A percentile compares a stretch with the other conserved stretches of the same genome.
phyloP scores from a whole-genome alignment of 2,329 filamentous ascomycete genomes.

The Venturia oleaginea region DNA sequence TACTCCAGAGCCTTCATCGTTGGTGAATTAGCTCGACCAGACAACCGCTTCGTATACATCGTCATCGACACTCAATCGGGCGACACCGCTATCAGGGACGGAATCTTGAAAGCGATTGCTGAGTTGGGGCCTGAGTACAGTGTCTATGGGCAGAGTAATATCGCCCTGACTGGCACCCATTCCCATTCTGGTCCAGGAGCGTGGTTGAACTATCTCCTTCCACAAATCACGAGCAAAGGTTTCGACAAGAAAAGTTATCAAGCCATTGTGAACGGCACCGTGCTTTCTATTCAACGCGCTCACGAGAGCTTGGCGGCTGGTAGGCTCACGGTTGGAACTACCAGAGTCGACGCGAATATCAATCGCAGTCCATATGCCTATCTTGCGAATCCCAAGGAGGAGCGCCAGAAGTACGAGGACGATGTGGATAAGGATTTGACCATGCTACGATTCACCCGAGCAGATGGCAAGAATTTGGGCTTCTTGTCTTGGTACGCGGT shows the following conservation, averaged over 20 bases:
- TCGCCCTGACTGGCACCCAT: conserved; percentile 87
- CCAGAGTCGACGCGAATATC: conserved; percentile 67
- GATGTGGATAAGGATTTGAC: conserved; percentile 71
- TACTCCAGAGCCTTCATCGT: conserved; percentile 88
- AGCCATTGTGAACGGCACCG: conserved; percentile 77
- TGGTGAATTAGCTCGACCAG: conserved; percentile 54
- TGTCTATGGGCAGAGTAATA: conserved; percentile 67
- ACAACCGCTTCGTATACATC: conserved; percentile 74
- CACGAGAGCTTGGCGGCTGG: conserved; percentile 65
- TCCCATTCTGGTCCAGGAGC: conserved; percentile 86
- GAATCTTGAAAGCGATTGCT: conserved; percentile 69
- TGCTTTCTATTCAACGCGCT: conserved; percentile 73
- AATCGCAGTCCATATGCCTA: conserved; percentile 87
- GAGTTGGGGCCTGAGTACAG: conserved; percentile 62
- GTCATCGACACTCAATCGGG: conserved; percentile 81
- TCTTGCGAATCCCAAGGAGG: conserved; percentile 69
- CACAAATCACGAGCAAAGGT: conserved; percentile 79
- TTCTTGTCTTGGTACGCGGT: conserved; percentile 86
- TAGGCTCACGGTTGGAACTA: conserved; percentile 59
- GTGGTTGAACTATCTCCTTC: conserved; percentile 90
- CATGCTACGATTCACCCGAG: conserved; percentile 66
- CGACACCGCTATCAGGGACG: conserved; percentile 78
- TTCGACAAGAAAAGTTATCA: conserved; percentile 81
- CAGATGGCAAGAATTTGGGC: conserved; percentile 68
- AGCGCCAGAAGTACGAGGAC: conserved; percentile 59